These are phyloP conservation scores for Fraxinus floribunda DNA, from an alignment of 305 asterid species.

Conservation along the genomic window DNA sequence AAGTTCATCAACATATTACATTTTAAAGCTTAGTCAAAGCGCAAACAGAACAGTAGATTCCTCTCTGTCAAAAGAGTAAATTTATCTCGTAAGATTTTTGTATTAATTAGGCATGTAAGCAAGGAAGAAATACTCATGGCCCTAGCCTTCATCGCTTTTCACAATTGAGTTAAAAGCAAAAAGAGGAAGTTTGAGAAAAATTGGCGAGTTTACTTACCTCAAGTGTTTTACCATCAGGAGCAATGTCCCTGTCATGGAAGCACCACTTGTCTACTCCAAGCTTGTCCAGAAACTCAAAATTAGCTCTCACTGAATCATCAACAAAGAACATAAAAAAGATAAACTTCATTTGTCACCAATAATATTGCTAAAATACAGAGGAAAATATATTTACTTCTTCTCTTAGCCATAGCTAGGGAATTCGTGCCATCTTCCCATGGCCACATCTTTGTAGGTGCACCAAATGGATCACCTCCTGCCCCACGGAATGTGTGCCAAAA, in stretches of 20 bases:
- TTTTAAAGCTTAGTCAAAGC: background rate
- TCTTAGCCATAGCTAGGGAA: constrained; percentile 85
- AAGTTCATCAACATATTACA: background rate
- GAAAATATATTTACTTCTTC: constrained; percentile 58
- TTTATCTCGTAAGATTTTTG: background rate
- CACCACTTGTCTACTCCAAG: constrained; percentile 88
- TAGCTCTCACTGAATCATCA: constrained; percentile 73
- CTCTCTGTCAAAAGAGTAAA: background rate
- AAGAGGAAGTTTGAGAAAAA: background rate
- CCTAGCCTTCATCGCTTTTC: background rate
- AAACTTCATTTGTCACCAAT: background rate
- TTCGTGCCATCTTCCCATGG: constrained; percentile 98
- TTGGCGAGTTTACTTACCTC: constrained; percentile 43
- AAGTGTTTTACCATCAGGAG: constrained; percentile 86
- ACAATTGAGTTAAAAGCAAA: background rate
- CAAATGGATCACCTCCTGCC: constrained; percentile 85
- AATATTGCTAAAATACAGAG: background rate
- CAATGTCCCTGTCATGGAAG: constrained; percentile 89
- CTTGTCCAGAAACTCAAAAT: constrained; percentile 85
- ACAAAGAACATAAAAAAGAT: constrained; percentile 13
- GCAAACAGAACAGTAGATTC: background rate
- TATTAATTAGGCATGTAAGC: background rate
- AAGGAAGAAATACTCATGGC: background rate
- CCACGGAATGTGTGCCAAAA: constrained; percentile 99
- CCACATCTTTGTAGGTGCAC: constrained; percentile 87